These are phyloP conservation scores for Candida broadrunensis DNA, from an alignment of 805 yeast genomes.

Conservation along the genomic window DNA sequence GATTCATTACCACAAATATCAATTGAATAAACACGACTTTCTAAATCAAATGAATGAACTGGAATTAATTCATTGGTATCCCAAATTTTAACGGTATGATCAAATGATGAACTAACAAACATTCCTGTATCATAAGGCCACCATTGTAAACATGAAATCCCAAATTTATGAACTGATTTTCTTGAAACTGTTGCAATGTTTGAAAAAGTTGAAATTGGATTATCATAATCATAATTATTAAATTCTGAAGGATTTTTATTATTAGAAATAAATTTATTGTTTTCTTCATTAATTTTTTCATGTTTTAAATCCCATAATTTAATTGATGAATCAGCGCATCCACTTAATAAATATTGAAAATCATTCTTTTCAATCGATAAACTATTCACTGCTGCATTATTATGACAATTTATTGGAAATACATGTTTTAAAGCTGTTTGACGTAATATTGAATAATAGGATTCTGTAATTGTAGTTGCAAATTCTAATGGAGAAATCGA, in stretches of 20 bases:
- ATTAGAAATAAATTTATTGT: conserved; percentile 12
- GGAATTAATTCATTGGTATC: conserved; percentile 66
- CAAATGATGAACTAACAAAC: conserved; percentile 81
- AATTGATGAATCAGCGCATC: conserved; percentile 69
- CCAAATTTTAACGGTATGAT: conserved; percentile 75
- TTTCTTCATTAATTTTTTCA: conserved; percentile 9
- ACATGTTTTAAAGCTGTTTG: conserved; percentile 18
- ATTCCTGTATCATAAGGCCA: conserved; percentile 88
- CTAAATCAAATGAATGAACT: conserved; percentile 65
- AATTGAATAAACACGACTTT: conserved; percentile 60
- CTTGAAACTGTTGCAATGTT: conserved; percentile 35
- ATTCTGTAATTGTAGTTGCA: conserved; percentile 32
- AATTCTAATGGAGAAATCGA: conserved; percentile 29
- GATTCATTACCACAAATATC: conserved; percentile 42
- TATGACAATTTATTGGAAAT: conserved; percentile 45
- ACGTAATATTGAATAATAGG: conserved; percentile 25
- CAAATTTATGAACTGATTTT: conserved; percentile 56
- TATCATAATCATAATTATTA: conserved; percentile 31
- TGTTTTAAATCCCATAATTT: conserved; percentile 58
- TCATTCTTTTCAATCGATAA: conserved; percentile 52
- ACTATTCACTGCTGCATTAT: conserved; percentile 55
- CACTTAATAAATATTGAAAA: conserved; percentile 55
- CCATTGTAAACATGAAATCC: conserved; percentile 76
- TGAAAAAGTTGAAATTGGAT: conserved; percentile 21
- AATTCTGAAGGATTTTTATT: conserved; percentile 7